These are phyloP conservation scores for Metschnikowia colocasiae DNA, from an alignment of 805 yeast genomes.

Conservation along the genomic window DNA sequence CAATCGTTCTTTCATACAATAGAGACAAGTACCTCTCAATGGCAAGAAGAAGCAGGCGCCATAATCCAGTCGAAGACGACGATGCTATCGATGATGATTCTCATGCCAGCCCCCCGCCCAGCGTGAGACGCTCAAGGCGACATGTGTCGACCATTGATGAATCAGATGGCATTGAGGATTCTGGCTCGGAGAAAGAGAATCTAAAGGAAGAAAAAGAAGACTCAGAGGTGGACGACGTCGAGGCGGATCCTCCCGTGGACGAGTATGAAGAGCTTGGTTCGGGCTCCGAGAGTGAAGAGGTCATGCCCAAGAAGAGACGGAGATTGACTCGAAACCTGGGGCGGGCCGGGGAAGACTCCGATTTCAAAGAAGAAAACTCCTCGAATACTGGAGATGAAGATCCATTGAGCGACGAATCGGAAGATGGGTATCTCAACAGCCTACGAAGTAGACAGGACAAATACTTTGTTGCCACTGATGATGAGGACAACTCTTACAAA, in stretches of 20 bases:
- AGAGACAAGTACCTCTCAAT: constrained; percentile 12
- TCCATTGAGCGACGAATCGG: constrained; percentile 12
- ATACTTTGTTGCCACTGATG: constrained; percentile 37
- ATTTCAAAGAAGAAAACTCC: constrained; percentile 15
- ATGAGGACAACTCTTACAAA: constrained; percentile 26
- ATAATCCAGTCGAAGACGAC: constrained; percentile 10
- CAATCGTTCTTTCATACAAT: constrained; percentile 16
- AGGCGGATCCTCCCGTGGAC: background rate
- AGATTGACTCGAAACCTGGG: constrained; percentile 6
- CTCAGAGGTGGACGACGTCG: constrained; percentile 13
- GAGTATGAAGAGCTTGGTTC: constrained; percentile 13
- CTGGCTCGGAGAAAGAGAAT: background rate
- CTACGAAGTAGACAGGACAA: constrained; percentile 25
- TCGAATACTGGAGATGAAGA: constrained; percentile 13
- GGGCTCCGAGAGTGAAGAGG: constrained; percentile 11
- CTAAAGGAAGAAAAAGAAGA: constrained; percentile 1
- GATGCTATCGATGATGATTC: constrained; percentile 5
- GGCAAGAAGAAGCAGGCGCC: constrained; percentile 18
- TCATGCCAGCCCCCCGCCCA: background rate
- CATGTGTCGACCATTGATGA: constrained; percentile 15
- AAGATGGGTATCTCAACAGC: constrained; percentile 19
- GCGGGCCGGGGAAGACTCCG: constrained; percentile 19
- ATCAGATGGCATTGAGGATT: constrained; percentile 11
- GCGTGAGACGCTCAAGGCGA: constrained; percentile 11
- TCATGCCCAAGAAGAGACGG: constrained; percentile 15